phyloP scores from a whole-genome alignment of 2,329 filamentous ascomycete genomes.

The Paecilomyces sp. region DNA sequence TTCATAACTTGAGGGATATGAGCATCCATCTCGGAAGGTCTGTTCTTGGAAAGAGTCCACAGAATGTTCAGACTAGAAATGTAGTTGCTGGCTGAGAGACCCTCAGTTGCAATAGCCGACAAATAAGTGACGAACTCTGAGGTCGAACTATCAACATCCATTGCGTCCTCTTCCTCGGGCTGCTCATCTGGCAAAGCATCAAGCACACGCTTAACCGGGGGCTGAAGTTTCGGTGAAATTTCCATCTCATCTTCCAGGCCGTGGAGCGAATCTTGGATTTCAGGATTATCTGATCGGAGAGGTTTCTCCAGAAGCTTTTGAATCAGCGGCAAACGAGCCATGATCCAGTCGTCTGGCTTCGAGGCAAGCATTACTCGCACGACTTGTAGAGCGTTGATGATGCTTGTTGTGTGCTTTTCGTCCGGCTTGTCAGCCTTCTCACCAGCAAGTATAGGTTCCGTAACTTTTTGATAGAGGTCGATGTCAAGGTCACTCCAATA shows the following conservation, averaged over 20 bases:
- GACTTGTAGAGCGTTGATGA: slow-evolving; percentile 91
- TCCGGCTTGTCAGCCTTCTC: slow-evolving; percentile 80
- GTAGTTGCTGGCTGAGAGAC: slow-evolving; percentile 72
- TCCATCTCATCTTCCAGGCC: slow-evolving; percentile 62
- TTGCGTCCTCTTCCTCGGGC: slow-evolving; percentile 75
- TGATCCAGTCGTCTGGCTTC: slow-evolving; percentile 85
- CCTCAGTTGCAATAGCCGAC: slow-evolving; percentile 79
- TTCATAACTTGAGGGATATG: slow-evolving; percentile 89
- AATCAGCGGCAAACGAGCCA: slow-evolving; percentile 66
- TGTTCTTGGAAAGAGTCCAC: slow-evolving; percentile 82
- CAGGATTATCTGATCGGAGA: slow-evolving; percentile 77
- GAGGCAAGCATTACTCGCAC: slow-evolving; percentile 82
- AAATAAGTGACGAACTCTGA: slow-evolving; percentile 83
- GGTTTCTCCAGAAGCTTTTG: slow-evolving; percentile 88
- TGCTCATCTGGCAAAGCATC: slow-evolving; percentile 78
- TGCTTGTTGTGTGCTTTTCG: slow-evolving; percentile 75
- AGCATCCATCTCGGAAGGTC: slow-evolving; percentile 78
- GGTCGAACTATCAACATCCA: slow-evolving; percentile 66
- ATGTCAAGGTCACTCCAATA: slow-evolving; percentile 91
- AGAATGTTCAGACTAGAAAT: slow-evolving; percentile 86
- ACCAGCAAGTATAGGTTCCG: slow-evolving; percentile 73
- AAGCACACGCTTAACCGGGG: slow-evolving; percentile 73
- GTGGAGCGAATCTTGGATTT: slow-evolving; percentile 90
- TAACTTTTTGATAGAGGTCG: slow-evolving; percentile 84
- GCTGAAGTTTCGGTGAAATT: slow-evolving; percentile 62